Base-by-base conservation (phyloP, 2,329 filamentous ascomycete genomes). In the Phaeosphaeria sp. region DNA sequence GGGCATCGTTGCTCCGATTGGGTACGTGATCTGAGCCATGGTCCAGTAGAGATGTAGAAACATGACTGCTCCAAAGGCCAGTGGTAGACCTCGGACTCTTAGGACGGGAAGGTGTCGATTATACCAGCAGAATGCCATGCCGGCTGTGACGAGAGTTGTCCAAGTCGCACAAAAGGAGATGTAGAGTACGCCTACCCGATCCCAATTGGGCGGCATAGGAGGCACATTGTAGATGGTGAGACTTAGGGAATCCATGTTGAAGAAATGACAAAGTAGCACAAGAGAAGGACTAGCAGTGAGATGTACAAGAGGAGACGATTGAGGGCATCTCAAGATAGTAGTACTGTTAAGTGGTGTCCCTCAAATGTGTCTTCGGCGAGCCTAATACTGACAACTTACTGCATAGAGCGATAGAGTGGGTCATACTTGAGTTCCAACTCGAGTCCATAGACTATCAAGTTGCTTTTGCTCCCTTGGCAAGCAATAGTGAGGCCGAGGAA, bases 21-120 rank as follows among this genome's bases (percentile, higher is more conserved):
- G 56, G 43, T 67, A 67, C 20, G 55, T 59, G 9, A 64, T 50
- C 22, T 66, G 59, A 13, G 57, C 59, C 54, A 65, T 55, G 45
- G 52, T 55, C 65, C 65, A 67, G 33, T 67, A 67, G 15, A 64
- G 17, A 43, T 67, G 65, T 5, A 67, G 59, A 11, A 64, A 52
- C 5, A 56, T 46, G 39, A 66, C 52, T 7, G 63, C 56, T 18
- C 50, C 56, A 39, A 67, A 64, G 0, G 61, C 53, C 18, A 66
- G 36, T 6, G 59, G 57, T 5, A 67, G 50, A 11, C 59, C 57
- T 18, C 65, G 63, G 15, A 67, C 49, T 40, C 51, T 52, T 5
- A 67, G 45, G 25, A 61, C 54, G 21, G 63, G 65, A 13, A 62
- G 51, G 24, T 61, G 51, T 17, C 57, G 61, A 36, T 67, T 64